Base-by-base conservation (phyloP, 306 rosid species). In the Ochetophila trinervis region DNA sequence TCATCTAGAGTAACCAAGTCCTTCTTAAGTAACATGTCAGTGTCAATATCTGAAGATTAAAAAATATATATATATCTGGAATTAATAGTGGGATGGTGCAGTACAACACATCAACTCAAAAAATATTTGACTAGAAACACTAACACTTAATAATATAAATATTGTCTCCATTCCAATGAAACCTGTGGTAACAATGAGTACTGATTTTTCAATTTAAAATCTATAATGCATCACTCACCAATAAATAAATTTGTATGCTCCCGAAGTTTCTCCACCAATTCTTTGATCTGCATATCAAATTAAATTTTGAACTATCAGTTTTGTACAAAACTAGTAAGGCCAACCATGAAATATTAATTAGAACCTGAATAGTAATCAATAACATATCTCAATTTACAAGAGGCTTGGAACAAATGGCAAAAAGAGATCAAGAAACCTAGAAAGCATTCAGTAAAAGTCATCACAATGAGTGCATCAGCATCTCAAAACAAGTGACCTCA, bases 1-100 rank as follows among this genome's bases (percentile, higher is more conserved):
- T 93, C 98, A 57, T 93, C 97, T 59, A 93, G 85, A 72, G 98
- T 93, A 70, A 89, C 84, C 80, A 93, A 72, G 82, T 93, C 97
- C 77, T 85, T 93, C 78, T 84, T 74, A 13, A 93, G 92, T 76
- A 89, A 86, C 72, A 81, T 79, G 71, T 93, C 87, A 13, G 87
- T 72, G 79, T 89, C 95, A 70, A 93, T 76, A 76, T 88, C 98
- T 93, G 87, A 72, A 66, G 37, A 8, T 47, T 62, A 60, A 32
- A 78, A 47, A 61, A 74, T 72, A 59, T 8, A 49, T 35, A 53
- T 60, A 4, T 10, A 70, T 22, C 11, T 50, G 71, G 47, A 27
- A n/a, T 16, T 36, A 34, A 35, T n/a, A 7, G 15, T 68, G 11
- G 17, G 54, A 50, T 17, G 21, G 20, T 50, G 54, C 23, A 16